Base-by-base conservation (phyloP, 805 yeast genomes). In the Kluyveromyces aestuarii region DNA sequence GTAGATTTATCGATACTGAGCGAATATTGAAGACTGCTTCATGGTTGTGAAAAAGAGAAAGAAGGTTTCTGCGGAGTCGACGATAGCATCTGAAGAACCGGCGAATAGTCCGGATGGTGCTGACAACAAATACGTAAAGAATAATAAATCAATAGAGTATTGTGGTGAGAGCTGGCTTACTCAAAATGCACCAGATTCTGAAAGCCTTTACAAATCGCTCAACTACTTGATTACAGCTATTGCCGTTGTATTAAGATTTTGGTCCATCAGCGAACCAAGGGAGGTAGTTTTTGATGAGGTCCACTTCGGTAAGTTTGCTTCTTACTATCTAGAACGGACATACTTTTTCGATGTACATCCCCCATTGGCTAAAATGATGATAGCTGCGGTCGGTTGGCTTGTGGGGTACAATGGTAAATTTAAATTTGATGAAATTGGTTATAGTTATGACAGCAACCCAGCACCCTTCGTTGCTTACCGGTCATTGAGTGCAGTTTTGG, bases 331-430 rank as follows among this genome's bases (percentile, higher is more conserved):
- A 51, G 86, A 91, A 67, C 76, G 96, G 53, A 84, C 96, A 0
- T 93, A 87, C 67, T 93, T 88, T 67, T 93, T 93, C 61, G 99
- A 93, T 69, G 80, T 93, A 46, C 99, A 93, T 69, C 99, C 99
- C 9, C 99, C 99, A 19, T 87, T 93, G 67, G 99, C 96, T 48
- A 93, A 93, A 66, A 74, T 93, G 64, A 73, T 90, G 56, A 87
- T 91, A 68, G 98, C 98, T 0, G 75, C 82, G 50, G 87, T 84
- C 38, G 99, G 99, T 40, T 88, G 83, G 74, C 59, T 93, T 21
- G 80, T 84, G 46, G 96, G 97, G 2, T 93, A 87, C 66, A 81
- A 84, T 60, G 99, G 99, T n/a, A 66, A 77, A 11, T 93, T 89
- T 74, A 87, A 89, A 67, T 93, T 91, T 60, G 96, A 89, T 53